These are phyloP conservation scores for Pichia sp. DNA, from an alignment of 1,139 yeast genomes.

Conservation along the genomic window DNA sequence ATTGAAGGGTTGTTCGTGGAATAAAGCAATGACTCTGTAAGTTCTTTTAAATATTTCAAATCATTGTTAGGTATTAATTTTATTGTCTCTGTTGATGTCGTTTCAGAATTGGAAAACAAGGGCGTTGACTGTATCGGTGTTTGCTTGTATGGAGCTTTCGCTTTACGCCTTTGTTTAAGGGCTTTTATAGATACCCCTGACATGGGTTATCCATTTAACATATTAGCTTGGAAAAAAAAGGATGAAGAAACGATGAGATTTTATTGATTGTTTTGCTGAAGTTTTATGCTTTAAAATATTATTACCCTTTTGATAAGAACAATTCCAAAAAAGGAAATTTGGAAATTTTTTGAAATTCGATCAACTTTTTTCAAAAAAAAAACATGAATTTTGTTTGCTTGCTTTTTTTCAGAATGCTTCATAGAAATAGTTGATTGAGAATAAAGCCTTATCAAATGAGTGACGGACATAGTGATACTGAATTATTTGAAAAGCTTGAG, in stretches of 20 bases:
- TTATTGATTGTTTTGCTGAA: too few species aligned
- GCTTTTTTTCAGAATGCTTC: too few species aligned
- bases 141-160: background rate
- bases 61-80: background rate
- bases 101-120: background rate
- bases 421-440: too few species aligned
- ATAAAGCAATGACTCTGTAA: background rate
- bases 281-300: too few species aligned
- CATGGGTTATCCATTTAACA: background rate
- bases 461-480: constrained; percentile 6
- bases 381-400: too few species aligned
- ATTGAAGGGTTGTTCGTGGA: too few species aligned
- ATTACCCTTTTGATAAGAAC: too few species aligned
- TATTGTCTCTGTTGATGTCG: background rate
- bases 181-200: background rate
- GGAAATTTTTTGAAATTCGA: too few species aligned
- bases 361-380: too few species aligned
- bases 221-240: too few species aligned
- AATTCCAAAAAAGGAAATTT: too few species aligned
- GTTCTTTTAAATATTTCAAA: background rate
- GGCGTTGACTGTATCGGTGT: background rate
- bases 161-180: background rate
- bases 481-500: constrained; percentile 12
- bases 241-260: too few species aligned
- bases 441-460: background rate